A percentile compares a stretch with the other conserved stretches of the same genome.
These are phyloP conservation scores for Pythium rhizo-oryzae DNA, from an alignment of 352 stramenopile species.

Conservation along the genomic window DNA sequence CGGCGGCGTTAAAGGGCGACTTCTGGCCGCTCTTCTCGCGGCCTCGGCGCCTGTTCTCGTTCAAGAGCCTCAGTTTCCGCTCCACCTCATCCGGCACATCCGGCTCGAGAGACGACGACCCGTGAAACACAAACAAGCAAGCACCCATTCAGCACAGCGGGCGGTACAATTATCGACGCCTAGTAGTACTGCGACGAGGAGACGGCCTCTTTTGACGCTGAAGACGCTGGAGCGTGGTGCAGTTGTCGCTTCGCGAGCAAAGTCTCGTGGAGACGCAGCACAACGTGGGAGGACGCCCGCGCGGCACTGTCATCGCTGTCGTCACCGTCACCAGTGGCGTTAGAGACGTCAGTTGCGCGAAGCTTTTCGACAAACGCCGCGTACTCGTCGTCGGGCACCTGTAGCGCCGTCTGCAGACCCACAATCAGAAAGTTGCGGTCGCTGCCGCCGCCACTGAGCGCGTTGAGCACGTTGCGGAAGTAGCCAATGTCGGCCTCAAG, in stretches of 20 bases:
- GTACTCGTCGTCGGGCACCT: slow-evolving; percentile 17
- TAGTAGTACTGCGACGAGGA: slow-evolving; percentile 21
- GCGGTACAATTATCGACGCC: not conserved
- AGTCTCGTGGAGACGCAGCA: slow-evolving; percentile 21
- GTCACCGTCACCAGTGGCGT: not conserved
- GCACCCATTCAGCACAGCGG: not conserved
- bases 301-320: not conserved
- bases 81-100: slow-evolving; percentile 31
- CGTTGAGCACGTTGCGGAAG: slow-evolving; percentile 81
- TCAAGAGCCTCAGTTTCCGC: slow-evolving; percentile 52
- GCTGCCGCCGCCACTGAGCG: slow-evolving; percentile 44
- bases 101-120: slow-evolving; percentile 19
- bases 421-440: slow-evolving; percentile 48
- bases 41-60: slow-evolving; percentile 65
- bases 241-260: slow-evolving; percentile 42
- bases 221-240: not conserved
- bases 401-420: slow-evolving; percentile 20
- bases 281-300: not conserved
- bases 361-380: slow-evolving; percentile 13
- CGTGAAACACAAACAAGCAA: not conserved
- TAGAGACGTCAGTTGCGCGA: not conserved
- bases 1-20: slow-evolving; percentile 18
- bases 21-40: slow-evolving; percentile 59
- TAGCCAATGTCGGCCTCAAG: slow-evolving; percentile 74
- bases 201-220: not conserved